Evolutionary conservation across 495 filamentous ascomycete species (phyloP).

Genomic region (Neurospora sp.): DNA sequence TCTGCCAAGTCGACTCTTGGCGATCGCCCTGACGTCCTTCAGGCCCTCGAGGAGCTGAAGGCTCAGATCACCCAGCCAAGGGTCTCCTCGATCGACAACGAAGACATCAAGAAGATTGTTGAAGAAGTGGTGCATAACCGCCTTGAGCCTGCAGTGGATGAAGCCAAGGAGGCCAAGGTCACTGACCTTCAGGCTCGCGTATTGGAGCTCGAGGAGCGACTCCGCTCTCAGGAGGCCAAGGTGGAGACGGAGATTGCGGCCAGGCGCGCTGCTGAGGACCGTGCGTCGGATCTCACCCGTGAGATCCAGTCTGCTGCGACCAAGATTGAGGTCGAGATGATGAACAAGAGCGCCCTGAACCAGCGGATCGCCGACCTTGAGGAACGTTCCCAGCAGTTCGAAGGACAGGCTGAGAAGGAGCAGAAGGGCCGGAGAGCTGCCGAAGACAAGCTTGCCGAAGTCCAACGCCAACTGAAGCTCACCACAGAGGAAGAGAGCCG

Average conservation of each 20-base stretch:
- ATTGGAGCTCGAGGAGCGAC: slow-evolving; percentile 34
- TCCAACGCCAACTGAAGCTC: slow-evolving; percentile 57
- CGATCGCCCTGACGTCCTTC: slow-evolving; percentile 25
- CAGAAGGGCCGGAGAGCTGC: slow-evolving; percentile 53
- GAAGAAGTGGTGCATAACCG: slow-evolving; percentile 47
- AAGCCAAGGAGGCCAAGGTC: slow-evolving; percentile 21
- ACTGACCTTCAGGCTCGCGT: slow-evolving; percentile 31
- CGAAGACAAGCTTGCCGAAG: slow-evolving; percentile 64
- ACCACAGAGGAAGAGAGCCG: slow-evolving; percentile 60
- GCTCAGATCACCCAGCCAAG: slow-evolving; percentile 36
- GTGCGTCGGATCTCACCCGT: slow-evolving; percentile 31
- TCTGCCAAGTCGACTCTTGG: slow-evolving; percentile 2
- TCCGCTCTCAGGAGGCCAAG: slow-evolving; percentile 33
- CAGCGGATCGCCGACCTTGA: slow-evolving; percentile 39
- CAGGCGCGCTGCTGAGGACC: slow-evolving; percentile 34
- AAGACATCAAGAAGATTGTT: slow-evolving; percentile 48
- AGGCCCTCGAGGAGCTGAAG: slow-evolving; percentile 37
- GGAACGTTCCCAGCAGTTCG: slow-evolving; percentile 31
- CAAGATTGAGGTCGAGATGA: slow-evolving; percentile 42
- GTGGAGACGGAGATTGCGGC: slow-evolving; percentile 29
- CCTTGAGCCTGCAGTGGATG: slow-evolving; percentile 26
- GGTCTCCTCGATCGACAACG: slow-evolving; percentile 35
- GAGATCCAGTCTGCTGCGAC: slow-evolving; percentile 39
- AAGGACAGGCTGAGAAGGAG: slow-evolving; percentile 44
- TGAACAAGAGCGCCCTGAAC: slow-evolving; percentile 38